Conservation (phyloP, 192 early-diverging fungal species). For the Podila minutissima region DNA sequence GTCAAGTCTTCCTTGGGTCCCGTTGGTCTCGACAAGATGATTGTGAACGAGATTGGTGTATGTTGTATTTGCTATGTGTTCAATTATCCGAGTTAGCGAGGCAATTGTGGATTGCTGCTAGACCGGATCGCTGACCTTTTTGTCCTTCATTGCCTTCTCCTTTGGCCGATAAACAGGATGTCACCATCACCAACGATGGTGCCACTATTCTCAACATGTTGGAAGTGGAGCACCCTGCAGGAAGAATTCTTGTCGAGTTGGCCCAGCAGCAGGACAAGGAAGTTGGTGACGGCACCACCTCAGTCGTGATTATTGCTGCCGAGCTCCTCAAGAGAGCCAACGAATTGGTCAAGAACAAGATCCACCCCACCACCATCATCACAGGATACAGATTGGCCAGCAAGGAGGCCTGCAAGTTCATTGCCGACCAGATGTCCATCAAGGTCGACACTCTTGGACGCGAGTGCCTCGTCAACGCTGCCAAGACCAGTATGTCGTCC, state of each 20-base stretch:
- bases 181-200: conserved; percentile 99
- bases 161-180: conserved; percentile 70
- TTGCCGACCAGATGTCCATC: conserved; percentile 94
- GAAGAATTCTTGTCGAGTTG: conserved; percentile 95
- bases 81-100: not conserved
- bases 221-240: conserved; percentile 99
- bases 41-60: conserved; percentile 99
- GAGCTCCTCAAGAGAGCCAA: conserved; percentile 96
- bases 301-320: conserved; percentile 98
- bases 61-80: conserved; percentile 23
- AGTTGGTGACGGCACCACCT: conserved; percentile 99
- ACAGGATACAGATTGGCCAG: conserved; percentile 96
- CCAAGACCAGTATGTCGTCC: conserved; percentile 97
- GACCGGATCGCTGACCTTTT: not conserved
- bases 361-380: conserved; percentile 99
- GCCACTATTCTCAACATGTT: conserved; percentile 97
- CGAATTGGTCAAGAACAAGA: conserved; percentile 98
- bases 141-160: too few species aligned
- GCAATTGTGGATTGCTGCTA: not conserved
- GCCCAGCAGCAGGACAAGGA: conserved; percentile 99
- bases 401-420: conserved; percentile 98
- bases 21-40: conserved; percentile 99
- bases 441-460: conserved; percentile 95
- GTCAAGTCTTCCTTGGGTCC: conserved; percentile 99
- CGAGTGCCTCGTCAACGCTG: conserved; percentile 94